Base-by-base conservation (phyloP, 1,284 basidiomycete species). In the Trichosporon sp. region DNA sequence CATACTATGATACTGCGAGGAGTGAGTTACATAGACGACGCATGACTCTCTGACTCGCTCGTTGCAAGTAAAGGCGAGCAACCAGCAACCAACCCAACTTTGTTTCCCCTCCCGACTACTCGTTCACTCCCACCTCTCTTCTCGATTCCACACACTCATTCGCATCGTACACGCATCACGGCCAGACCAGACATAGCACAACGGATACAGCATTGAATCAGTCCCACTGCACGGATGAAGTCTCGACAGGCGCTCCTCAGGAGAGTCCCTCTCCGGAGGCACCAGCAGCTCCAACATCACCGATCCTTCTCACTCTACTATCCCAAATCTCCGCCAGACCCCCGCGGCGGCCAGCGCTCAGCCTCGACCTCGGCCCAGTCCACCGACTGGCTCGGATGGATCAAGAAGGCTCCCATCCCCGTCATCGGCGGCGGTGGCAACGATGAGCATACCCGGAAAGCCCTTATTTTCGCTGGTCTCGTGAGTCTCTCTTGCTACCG, bases 401-500 rank as follows among this genome's bases (percentile, higher is more conserved):
- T 76, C 44, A 73, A 73, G 62, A 67, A 66, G 9, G 66, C 68
- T 14, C 57, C 65, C 19, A 54, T 54, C 1, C 67, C 71, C 0
- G 59, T 71, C 13, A 61, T 67, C 14, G 36, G 66, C 21, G 57
- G 58, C 44, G 13, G 36, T 9, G 61, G 52, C 23, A 62, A 59
- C 29, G 58, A 59, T 23, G 61, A 52, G n/a, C 65, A 59, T 8
- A 14, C 40, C 9, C 59, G 63, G 14, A 66, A 71, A 16, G 77
- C 77, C 0, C 68, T 80, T 44, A 67, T 80, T 25, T 77, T 80
- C 59, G 74, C 77, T 58, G 78, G 78, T 62, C 70, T 80, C 16
- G 78, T 80, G 59, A 65, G 78, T 74, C 5, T 33, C n/a, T n/a
- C n/a, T n/a, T n/a, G n/a, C n/a, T n/a, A n/a, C n/a, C 27, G 49